Conservation (phyloP, 2,329 filamentous ascomycete species). For the Talaromyces sp. region DNA sequence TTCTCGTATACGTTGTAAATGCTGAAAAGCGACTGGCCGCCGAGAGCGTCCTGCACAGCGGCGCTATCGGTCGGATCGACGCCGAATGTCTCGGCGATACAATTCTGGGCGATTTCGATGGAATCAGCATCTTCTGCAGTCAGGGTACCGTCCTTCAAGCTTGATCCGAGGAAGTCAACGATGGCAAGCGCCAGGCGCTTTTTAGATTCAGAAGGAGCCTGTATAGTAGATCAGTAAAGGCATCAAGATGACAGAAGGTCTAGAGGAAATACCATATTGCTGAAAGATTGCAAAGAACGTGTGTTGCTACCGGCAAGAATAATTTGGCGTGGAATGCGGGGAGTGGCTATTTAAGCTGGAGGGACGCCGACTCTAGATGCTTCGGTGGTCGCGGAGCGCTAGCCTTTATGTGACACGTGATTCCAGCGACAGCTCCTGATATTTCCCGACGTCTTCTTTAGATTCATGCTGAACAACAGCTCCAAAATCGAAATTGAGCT, state of each 20-base stretch:
- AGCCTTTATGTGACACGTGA: conserved; percentile 18
- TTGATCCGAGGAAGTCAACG: conserved; percentile 87
- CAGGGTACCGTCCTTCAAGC: conserved; percentile 82
- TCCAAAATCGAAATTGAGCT: conserved; percentile 12
- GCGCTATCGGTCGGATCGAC: conserved; percentile 77
- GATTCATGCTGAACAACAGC: not conserved
- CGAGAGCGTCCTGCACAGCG: conserved; percentile 72
- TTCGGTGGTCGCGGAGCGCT: conserved; percentile 15
- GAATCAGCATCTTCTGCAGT: conserved; percentile 84
- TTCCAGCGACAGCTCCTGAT: conserved; percentile 8
- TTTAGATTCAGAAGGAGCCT: conserved; percentile 54
- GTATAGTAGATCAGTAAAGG: conserved; percentile 10
- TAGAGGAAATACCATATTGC: conserved; percentile 14
- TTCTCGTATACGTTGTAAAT: conserved; percentile 98
- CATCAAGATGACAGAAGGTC: not conserved
- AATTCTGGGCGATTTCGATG: conserved; percentile 90
- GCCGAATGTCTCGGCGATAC: conserved; percentile 93
- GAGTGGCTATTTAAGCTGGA: conserved; percentile 16
- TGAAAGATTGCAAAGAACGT: not conserved
- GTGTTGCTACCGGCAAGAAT: conserved; percentile 8
- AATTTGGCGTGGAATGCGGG: conserved; percentile 18
- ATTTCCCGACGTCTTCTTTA: not conserved
- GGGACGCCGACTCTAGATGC: conserved; percentile 18
- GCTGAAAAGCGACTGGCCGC: conserved; percentile 79
- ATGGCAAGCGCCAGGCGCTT: conserved; percentile 96